These are phyloP conservation scores for Dictyostelium brefeldianum DNA, from an alignment of 78 protist genomes.

Conservation along the genomic window DNA sequence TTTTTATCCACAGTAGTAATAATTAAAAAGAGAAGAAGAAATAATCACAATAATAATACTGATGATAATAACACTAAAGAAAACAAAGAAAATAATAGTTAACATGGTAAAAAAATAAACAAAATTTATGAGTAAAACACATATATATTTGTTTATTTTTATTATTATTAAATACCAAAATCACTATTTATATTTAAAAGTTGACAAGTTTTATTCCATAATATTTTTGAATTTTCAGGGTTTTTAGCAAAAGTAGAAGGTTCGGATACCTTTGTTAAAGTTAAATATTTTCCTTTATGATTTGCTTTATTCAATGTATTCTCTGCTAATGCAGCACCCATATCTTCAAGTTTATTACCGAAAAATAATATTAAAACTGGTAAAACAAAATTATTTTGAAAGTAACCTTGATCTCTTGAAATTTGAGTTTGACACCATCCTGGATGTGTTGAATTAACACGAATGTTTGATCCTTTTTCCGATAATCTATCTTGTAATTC, in stretches of 20 bases:
- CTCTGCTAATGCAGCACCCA: background rate
- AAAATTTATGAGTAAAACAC: too few species aligned
- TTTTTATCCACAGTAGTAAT: too few species aligned
- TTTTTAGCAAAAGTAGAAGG: background rate
- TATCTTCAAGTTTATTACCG: background rate
- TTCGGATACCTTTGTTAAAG: background rate
- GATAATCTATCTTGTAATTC: constrained; percentile 35
- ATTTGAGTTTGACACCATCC: constrained; percentile 19
- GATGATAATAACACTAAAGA: too few species aligned
- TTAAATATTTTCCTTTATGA: background rate
- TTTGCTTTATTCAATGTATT: background rate
- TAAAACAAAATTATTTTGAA: background rate
- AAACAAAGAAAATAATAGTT: too few species aligned
- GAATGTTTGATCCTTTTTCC: background rate
- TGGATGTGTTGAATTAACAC: constrained; percentile 49
- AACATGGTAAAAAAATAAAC: too few species aligned
- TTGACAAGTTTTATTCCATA: constrained; percentile 23
- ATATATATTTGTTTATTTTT: too few species aligned
- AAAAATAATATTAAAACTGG: background rate
- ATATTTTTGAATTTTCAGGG: background rate
- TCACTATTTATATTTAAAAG: background rate
- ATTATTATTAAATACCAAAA: too few species aligned
- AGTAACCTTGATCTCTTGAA: background rate
- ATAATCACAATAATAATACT: too few species aligned
- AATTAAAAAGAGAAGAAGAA: too few species aligned